Evolutionary conservation across 202 grass and related monocot genomes (phyloP), one percentile per base, ranked within the genome.

Genomic region (Hordeum pubiflorum): DNA sequence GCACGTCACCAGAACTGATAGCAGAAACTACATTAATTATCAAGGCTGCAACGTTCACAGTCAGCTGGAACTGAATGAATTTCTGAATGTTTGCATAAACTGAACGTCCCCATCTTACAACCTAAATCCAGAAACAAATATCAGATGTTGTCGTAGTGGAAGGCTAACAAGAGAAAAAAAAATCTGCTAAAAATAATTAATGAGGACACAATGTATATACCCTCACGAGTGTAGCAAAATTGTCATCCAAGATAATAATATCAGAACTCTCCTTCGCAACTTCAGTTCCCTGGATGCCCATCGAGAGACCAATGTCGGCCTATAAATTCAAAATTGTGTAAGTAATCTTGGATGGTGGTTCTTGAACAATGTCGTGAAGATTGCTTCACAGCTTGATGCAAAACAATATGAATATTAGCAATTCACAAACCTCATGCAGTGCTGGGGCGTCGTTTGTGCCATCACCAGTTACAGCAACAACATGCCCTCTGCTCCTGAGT

Each of bases 231-330:
- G 95, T 88, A 57, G 95, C 92, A 27, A 98, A 98, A 89, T 98
- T 91, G 83, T 98, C 95, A 82, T 98, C 95, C 77, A 98, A 88
- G 32, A 98, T 95, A 66, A 98, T 98, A 63, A 98, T 98, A 88
- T 98, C 96, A 61, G 92, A 94, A 67, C 96, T 98, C 82, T 98
- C 96, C 89, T 98, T 98, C 34, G 96, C 96, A 88, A 98, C 96
- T 84, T 98, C 96, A 80, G 92, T 98, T 88, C 96, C 96, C 52
- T 89, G 89, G 83, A 98, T 98, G 18, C 96, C 96, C 96, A 98
- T 98, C 43, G 96, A 84, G 34, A 98, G 85, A 79, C 96, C 96
- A 85, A 98, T 95, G 76, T 98, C 96, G 34, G 96, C 96, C 96
- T 98, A 84, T 81, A 88, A 63, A 37, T 82, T 68, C 23, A 89